Evolutionary conservation across 179 eudicot genomes (phyloP), one percentile per base, ranked within the genome.

Genomic region (Corrigiola litoralis): DNA sequence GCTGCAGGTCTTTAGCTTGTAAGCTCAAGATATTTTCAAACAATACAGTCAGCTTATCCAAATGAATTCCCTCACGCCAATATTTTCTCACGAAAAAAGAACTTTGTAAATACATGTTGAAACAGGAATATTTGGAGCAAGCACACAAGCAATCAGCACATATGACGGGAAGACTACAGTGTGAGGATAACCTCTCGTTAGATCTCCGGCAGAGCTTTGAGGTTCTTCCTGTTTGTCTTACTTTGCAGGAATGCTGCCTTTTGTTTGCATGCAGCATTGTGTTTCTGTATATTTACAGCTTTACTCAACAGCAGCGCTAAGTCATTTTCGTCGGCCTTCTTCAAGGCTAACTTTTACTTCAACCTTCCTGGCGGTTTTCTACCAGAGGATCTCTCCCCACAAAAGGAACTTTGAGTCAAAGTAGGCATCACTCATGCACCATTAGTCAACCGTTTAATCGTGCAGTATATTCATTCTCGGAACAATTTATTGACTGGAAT

Each of bases 401-500:
- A n/a, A n/a, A 32, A 38, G 16, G 8, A 6, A 2, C 6, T 23
- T 4, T 6, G 63, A 25, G 3, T 21, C 34, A 28, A 27, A 6
- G 9, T 18, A 55, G 51, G 46, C 53, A 69, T 32, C 45, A 20
- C 27, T 57, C 58, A 65, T 23, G n/a, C 24, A 20, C 27, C 5
- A 44, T 0, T 24, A 29, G 14, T 32, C 27, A 58, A 28, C 56
- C 58, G 64, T 63, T 50, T 16, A 28, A 29, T 9, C 38, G 46
- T 14, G 58, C 41, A 27, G 25, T 36, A 27, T 66, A 41, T 37
- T 60, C 66, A 27, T 40, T 14, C 61, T 34, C 63, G 13, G 25
- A 38, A 65, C 36, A 23, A 66, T 60, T 16, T 29, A 36, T 41
- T 25, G 27, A 20, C 46, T 37, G 49, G 7, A 38, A 21, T 13